Percentiles rank a stretch among this genome's conserved stretches.
These are phyloP conservation scores for Arbutus unedo DNA, from an alignment of 148 eudicot species.

Conservation along the genomic window DNA sequence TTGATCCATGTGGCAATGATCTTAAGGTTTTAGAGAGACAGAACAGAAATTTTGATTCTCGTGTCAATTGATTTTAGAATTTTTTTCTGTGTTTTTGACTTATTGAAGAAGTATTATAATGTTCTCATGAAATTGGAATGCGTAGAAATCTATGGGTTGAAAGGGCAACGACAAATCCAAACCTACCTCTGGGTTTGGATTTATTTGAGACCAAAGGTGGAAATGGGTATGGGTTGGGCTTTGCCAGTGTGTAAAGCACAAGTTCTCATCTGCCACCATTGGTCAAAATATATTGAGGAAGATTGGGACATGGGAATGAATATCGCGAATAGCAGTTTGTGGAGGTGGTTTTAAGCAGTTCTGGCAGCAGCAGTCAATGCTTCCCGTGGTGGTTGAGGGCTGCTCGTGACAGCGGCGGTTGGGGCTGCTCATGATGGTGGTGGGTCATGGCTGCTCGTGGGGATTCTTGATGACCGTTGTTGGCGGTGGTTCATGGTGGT, in stretches of 20 bases:
- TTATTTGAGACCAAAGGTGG: not conserved
- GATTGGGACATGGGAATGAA: not conserved
- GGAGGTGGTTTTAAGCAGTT: not conserved
- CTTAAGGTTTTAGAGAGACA: too few species aligned
- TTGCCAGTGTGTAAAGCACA: not conserved
- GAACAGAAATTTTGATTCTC: too few species aligned
- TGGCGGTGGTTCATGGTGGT: not conserved
- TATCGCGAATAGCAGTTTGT: not conserved
- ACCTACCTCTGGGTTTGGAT: not conserved
- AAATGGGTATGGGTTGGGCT: not conserved
- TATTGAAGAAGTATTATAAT: too few species aligned
- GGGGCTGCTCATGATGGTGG: not conserved
- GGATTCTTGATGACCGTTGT: not conserved
- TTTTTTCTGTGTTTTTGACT: too few species aligned
- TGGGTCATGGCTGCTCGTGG: not conserved
- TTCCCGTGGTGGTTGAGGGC: not conserved
- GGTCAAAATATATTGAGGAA: not conserved
- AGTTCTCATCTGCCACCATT: not conserved
- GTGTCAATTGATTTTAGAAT: too few species aligned
- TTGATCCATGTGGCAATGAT: too few species aligned
- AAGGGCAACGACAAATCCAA: not conserved
- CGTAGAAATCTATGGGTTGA: too few species aligned
- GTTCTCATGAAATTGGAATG: too few species aligned
- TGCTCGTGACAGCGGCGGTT: not conserved
- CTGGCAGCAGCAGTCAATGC: not conserved